Percentiles rank a stretch among this genome's conserved stretches.
phyloP scores from a whole-genome alignment of 805 yeast species.

The Kazachstania viticola region DNA sequence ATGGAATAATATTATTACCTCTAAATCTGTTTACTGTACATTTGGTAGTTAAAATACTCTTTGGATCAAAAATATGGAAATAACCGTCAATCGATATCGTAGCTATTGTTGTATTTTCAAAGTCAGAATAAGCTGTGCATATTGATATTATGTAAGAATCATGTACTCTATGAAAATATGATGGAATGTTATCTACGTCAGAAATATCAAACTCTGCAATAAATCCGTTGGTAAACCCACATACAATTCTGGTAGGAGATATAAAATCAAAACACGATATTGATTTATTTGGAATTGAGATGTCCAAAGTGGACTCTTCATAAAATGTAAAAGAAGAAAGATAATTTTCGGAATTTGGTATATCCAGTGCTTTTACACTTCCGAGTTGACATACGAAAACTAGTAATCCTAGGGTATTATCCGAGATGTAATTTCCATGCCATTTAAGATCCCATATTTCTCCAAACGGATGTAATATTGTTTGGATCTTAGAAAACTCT shows the following conservation, averaged over 20 bases:
- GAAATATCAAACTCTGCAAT: conserved; percentile 43
- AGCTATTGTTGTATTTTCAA: conserved; percentile 24
- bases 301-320: conserved; percentile 17
- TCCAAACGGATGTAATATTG: conserved; percentile 33
- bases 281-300: conserved; percentile 17
- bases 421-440: conserved; percentile 25
- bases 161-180: conserved; percentile 30
- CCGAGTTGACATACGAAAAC: conserved; percentile 51
- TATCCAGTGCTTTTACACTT: conserved; percentile 35
- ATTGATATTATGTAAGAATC: conserved; percentile 29
- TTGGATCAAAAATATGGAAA: conserved; percentile 27
- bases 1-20: conserved; percentile 21
- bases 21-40: conserved; percentile 24
- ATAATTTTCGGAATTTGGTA: conserved; percentile 9
- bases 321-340: not conserved
- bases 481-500: conserved; percentile 23
- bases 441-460: conserved; percentile 27
- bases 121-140: conserved; percentile 26
- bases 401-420: conserved; percentile 31
- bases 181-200: conserved; percentile 22
- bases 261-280: conserved; percentile 42
- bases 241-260: conserved; percentile 33
- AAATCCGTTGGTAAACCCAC: conserved; percentile 49
- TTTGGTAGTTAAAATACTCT: conserved; percentile 23
- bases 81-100: conserved; percentile 35